Conservation (phyloP, 2,329 filamentous ascomycete species). For the Sporothrix sp. region DNA sequence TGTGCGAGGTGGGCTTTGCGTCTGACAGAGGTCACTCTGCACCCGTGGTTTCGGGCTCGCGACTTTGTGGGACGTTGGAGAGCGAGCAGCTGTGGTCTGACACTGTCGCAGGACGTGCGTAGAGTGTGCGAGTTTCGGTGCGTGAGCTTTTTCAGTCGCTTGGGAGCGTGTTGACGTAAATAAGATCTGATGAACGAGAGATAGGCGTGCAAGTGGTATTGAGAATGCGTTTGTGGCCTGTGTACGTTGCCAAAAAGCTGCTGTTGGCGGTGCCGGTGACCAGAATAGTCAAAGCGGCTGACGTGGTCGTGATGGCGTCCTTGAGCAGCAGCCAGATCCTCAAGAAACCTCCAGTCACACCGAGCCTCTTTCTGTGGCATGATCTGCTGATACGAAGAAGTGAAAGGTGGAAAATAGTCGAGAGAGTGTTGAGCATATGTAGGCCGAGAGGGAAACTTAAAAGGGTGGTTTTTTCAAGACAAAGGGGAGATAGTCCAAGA, state of each 20-base stretch:
- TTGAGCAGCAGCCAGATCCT: conserved; percentile 1
- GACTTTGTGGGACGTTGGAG: conserved; percentile 16
- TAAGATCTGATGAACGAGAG: neutral
- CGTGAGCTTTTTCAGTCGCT: neutral
- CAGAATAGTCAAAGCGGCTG: neutral
- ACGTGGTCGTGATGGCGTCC: neutral
- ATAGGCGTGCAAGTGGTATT: neutral
- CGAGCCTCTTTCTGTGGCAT: conserved; percentile 12
- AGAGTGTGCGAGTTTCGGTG: neutral
- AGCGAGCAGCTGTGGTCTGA: conserved; percentile 2
- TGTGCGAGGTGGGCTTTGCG: conserved; percentile 3
- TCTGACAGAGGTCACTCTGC: conserved; percentile 14
- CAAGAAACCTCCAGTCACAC: conserved; percentile 11
- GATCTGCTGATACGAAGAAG: no score
- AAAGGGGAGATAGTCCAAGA: neutral
- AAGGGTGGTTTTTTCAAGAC: neutral
- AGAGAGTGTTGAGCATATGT: no score
- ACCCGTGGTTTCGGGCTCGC: conserved; percentile 10
- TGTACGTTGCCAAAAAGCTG: neutral
- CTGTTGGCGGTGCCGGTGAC: neutral
- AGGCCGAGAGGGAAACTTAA: neutral
- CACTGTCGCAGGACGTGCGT: neutral
- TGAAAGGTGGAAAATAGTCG: no score
- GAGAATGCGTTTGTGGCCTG: neutral
- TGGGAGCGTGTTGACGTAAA: neutral